Percentiles rank a stretch among this genome's conserved stretches.
Evolutionary conservation across 1,284 basidiomycete genomes (phyloP).

Genomic region (Coniferiporia sulphurascens): DNA sequence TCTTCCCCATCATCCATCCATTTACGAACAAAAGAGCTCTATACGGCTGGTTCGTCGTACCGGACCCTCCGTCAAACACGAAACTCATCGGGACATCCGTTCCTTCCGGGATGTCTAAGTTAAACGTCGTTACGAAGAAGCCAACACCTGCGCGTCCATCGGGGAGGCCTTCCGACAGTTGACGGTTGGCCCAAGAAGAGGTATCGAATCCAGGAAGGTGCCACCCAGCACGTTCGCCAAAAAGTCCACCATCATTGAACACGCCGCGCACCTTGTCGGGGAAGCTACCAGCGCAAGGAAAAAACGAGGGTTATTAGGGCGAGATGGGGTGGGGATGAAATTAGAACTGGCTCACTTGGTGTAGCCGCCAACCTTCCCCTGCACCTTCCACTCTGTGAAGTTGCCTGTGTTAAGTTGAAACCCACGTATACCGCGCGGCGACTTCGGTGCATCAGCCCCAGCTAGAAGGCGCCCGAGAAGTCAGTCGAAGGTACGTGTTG

Average conservation of each 20-base stretch:
- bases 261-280: slow-evolving; percentile 65
- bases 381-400: slow-evolving; percentile 74
- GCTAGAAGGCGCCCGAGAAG: slow-evolving; percentile 13
- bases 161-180: slow-evolving; percentile 54
- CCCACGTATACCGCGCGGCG: slow-evolving; percentile 74
- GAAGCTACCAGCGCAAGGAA: slow-evolving; percentile 36
- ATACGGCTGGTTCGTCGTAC: slow-evolving; percentile 52
- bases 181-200: slow-evolving; percentile 50
- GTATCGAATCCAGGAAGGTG: slow-evolving; percentile 73
- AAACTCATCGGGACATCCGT: slow-evolving; percentile 66
- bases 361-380: slow-evolving; percentile 81
- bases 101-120: slow-evolving; percentile 49
- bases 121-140: slow-evolving; percentile 74
- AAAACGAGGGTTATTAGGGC: neutral
- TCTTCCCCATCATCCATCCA: slow-evolving; percentile 82
- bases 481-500: neutral
- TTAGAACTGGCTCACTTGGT: slow-evolving; percentile 36
- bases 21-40: slow-evolving; percentile 73
- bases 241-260: slow-evolving; percentile 77
- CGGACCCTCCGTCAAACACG: slow-evolving; percentile 44
- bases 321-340: neutral
- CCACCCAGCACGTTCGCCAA: slow-evolving; percentile 75
- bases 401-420: slow-evolving; percentile 56
- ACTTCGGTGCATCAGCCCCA: slow-evolving; percentile 40
- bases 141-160: slow-evolving; percentile 56